phyloP scores from a whole-genome alignment of 768 basidiomycete genomes.

The Naganishia vaughanmartiniae region DNA sequence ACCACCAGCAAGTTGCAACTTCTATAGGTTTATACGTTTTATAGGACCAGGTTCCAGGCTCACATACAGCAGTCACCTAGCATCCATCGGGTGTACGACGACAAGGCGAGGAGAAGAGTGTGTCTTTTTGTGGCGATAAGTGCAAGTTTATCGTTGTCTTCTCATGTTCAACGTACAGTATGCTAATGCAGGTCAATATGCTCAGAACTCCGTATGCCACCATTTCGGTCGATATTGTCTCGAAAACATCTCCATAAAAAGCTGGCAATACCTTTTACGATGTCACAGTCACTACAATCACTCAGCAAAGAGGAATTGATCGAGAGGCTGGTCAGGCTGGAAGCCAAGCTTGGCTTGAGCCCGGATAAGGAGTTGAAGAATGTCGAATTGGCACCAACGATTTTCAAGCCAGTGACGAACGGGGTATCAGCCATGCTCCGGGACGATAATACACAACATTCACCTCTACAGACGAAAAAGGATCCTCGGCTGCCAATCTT shows the following conservation, averaged over 20 bases:
- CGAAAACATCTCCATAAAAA: neutral
- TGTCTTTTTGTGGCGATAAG: too few relatives aligned
- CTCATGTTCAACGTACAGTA: too few relatives aligned
- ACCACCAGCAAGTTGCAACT: too few relatives aligned
- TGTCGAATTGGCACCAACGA: neutral
- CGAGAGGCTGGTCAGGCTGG: conserved; percentile 8
- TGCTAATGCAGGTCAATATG: neutral
- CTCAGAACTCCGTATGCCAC: conserved; percentile 4
- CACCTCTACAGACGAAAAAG: neutral
- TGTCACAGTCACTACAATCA: conserved; percentile 6
- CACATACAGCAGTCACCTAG: too few relatives aligned
- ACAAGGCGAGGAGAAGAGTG: too few relatives aligned
- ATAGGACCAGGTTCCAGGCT: too few relatives aligned
- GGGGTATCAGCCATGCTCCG: neutral
- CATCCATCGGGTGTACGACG: too few relatives aligned
- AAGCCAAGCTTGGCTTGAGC: neutral
- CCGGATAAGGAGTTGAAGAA: neutral
- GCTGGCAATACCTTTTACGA: neutral
- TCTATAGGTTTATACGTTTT: too few relatives aligned
- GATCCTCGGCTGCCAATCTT: conserved; percentile 10
- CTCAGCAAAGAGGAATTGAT: conserved; percentile 17
- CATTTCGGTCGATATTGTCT: conserved; percentile 14
- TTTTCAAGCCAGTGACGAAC: neutral
- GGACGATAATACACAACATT: neutral
- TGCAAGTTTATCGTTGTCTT: too few relatives aligned